Percentiles rank a stretch among this genome's conserved stretches.
Evolutionary conservation across 2,329 filamentous ascomycete genomes (phyloP).

Genomic region (Exophiala spinifera): DNA sequence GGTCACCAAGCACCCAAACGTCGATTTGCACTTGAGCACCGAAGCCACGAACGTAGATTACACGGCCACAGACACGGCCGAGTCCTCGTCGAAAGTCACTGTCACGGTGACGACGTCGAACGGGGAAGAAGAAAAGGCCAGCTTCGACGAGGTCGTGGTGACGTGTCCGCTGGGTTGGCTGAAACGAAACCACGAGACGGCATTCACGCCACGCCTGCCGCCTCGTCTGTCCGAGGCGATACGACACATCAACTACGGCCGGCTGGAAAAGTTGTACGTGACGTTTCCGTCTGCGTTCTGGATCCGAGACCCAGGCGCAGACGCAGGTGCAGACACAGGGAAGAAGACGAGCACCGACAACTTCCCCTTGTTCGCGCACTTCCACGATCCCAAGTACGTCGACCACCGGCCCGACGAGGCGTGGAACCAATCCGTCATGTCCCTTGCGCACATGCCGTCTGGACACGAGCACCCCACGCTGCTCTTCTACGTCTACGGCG

Average conservation of each 20-base stretch:
- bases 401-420: constrained; percentile 56
- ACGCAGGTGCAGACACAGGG: no score
- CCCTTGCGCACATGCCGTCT: constrained; percentile 64
- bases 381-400: constrained; percentile 69
- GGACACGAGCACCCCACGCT: constrained; percentile 70
- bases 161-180: constrained; percentile 55
- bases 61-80: constrained; percentile 9
- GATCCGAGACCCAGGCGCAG: constrained; percentile 51
- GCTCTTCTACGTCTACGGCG: constrained; percentile 65
- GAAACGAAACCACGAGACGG: constrained; percentile 43
- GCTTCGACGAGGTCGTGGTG: constrained; percentile 52
- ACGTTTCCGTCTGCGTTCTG: constrained; percentile 76
- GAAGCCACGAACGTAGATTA: constrained; percentile 41
- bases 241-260: constrained; percentile 46
- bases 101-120: constrained; percentile 45
- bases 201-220: constrained; percentile 47
- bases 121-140: constrained; percentile 34
- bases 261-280: constrained; percentile 53
- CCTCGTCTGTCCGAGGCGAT: constrained; percentile 44
- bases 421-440: constrained; percentile 76
- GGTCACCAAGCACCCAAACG: constrained; percentile 47
- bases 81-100: constrained; percentile 37
- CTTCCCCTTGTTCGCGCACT: constrained; percentile 67
- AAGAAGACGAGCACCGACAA: constrained; percentile 31
- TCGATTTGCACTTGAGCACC: constrained; percentile 43